Evolutionary conservation across 148 eudicot species (phyloP), one percentile per base, ranked within the genome.

Genomic region (Amaranthus cruentus): DNA sequence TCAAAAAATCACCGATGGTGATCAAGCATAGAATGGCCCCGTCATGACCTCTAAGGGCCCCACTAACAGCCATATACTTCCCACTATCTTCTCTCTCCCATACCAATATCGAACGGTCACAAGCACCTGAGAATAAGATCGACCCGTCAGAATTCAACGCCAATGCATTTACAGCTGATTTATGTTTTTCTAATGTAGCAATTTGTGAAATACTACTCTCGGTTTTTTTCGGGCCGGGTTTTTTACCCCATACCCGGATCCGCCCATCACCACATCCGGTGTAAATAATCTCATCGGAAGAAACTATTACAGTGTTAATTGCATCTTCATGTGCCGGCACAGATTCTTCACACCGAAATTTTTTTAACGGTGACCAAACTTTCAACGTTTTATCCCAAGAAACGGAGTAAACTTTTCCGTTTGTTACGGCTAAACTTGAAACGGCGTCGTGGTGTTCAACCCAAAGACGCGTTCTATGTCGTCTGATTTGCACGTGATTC

Each of bases 381-480:
- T 91, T 91, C 14, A 91, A 57, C 2, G 77, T 77, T 46, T 83
- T 85, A 61, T 91, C 97, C 97, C 97, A 91, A 0, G 97, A 91
- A n/a, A 89, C 89, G 15, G 97, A 91, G 69, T 78, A 88, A 4
- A 91, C 38, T 0, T 71, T 68, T 4, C 61, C 67, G 47, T 54
- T 69, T 0, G 50, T 18, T 0, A 75, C 78, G 0, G 86, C 80
- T 0, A 93, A 77, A 2, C 89, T 81, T 0, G 98, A 89, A 13
- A 93, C 95, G 68, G 97, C 90, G 83, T 93, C 98, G 80, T 93
- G 60, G 71, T 93, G 98, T 48, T 89, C 81, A 7, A 91, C 80
- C 97, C 97, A 93, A 0, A 91, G 85, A 3, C 84, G 79, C 48
- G 74, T 87, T 57, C 75, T 84, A 55, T 93, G 97, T 0, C 97